Evolutionary conservation across 768 basidiomycete species (phyloP).

Genomic region (Tricholoma sp.): DNA sequence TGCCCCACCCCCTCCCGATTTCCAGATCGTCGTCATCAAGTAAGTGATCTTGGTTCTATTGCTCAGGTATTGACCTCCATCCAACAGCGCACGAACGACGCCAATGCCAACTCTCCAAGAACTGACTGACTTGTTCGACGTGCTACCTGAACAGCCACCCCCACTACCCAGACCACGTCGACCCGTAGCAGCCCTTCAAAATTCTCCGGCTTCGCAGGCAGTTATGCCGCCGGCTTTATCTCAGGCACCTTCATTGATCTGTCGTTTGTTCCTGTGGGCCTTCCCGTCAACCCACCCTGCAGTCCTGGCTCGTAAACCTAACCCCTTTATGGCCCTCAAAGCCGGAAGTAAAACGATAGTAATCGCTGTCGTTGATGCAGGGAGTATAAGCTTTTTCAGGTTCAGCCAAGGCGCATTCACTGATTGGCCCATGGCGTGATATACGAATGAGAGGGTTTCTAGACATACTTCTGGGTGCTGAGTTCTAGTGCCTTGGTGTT

Average conservation of each 20-base stretch:
- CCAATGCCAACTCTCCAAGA: conserved; percentile 80
- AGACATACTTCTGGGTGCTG: too few relatives aligned
- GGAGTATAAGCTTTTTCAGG: conserved; percentile 83
- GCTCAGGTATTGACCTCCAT: not conserved
- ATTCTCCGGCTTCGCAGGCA: conserved; percentile 7
- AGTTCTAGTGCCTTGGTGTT: too few relatives aligned
- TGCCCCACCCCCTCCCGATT: conserved; percentile 75
- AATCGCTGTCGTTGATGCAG: conserved; percentile 84
- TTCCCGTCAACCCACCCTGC: conserved; percentile 11
- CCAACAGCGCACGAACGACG: conserved; percentile 69
- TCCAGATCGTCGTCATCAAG: conserved; percentile 83
- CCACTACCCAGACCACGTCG: conserved; percentile 46
- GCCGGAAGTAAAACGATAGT: conserved; percentile 79
- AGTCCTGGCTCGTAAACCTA: conserved; percentile 36
- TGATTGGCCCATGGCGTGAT: conserved; percentile 68
- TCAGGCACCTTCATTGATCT: conserved; percentile 19
- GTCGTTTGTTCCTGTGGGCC: conserved; percentile 22
- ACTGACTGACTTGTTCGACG: conserved; percentile 64
- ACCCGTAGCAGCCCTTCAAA: conserved; percentile 11
- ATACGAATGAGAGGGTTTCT: not conserved
- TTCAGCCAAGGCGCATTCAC: conserved; percentile 84
- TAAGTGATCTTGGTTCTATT: conserved; percentile 30
- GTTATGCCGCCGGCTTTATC: not conserved
- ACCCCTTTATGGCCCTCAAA: conserved; percentile 80
- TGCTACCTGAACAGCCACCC: conserved; percentile 62